These are phyloP conservation scores for Pinus taeda DNA, from an alignment of 75 land plant genomes.

Conservation along the genomic window DNA sequence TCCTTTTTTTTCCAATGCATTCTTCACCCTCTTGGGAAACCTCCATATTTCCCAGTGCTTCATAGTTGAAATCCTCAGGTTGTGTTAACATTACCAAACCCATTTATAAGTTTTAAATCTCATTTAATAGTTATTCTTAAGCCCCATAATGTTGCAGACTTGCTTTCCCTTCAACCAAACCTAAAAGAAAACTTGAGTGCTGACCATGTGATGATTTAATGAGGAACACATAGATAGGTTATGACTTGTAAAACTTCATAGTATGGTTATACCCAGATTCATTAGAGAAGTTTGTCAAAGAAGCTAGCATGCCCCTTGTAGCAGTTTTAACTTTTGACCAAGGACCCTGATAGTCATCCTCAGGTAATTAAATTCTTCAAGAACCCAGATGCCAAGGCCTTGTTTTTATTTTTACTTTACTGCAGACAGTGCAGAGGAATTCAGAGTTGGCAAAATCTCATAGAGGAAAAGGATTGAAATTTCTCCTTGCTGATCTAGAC, in stretches of 20 bases:
- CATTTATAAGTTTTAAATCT: conserved; percentile 21
- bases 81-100: conserved; percentile 34
- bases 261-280: neutral
- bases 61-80: conserved; percentile 31
- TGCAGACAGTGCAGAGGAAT: too few relatives aligned
- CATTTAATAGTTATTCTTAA: neutral
- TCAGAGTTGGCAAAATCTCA: too few relatives aligned
- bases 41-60: conserved; percentile 18
- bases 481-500: too few relatives aligned
- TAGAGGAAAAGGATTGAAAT: neutral
- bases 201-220: neutral
- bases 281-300: too few relatives aligned
- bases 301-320: too few relatives aligned
- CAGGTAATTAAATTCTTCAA: too few relatives aligned
- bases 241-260: neutral
- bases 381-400: too few relatives aligned
- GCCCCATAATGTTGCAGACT: conserved; percentile 1
- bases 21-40: conserved; percentile 16
- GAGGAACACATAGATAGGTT: neutral
- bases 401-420: too few relatives aligned
- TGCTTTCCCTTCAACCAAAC: conserved; percentile 7
- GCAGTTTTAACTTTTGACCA: neutral
- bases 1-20: conserved; percentile 22
- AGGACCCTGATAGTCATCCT: too few relatives aligned
- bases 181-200: neutral